Base-by-base conservation (phyloP, 2,329 filamentous ascomycete species). In the Talaromyces sp. region DNA sequence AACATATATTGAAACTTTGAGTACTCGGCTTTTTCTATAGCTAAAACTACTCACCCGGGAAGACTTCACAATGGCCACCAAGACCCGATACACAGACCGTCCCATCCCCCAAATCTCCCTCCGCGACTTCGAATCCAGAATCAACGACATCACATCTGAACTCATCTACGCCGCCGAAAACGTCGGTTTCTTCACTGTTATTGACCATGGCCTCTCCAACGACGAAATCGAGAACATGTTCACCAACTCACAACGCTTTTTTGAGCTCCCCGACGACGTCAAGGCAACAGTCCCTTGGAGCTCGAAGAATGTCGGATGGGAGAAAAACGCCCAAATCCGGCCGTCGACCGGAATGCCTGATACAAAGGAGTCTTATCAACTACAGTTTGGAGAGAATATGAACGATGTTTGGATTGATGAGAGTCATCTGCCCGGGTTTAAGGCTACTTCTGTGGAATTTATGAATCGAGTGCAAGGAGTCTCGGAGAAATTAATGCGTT, bases 331-430 rank as follows among this genome's bases (percentile, higher is more conserved):
- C 7, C 83, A 86, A 64, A 71, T 86, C 43, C 77, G 83, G 11
- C 83, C 83, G 0, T 84, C 80, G 2, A 86, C 84, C 0, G 83
- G 84, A 10, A 73, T 75, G 1, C 75, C 80, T 1, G 84, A 87
- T 67, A 77, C 76, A 52, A 86, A 86, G 64, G 84, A 86, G 68
- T 83, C 79, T 10, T 84, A 85, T 65, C 83, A 86, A 67, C 73
- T 86, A 68, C 83, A 86, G 65, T 85, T 83, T 61, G 81, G 83
- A n/a, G 72, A 73, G 52, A 78, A 77, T 58, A 81, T 83, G 77
- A 67, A 76, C 11, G 77, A 74, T 45, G 70, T 73, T 59, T 86
- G 84, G 83, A 72, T 84, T 10, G 63, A 69, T 37, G 78, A 84
- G 7, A 62, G 67, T 0, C 63, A 73, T 1, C 67, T 84, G 0